A percentile compares a stretch with the other conserved stretches of the same genome.
Evolutionary conservation across 1,139 yeast genomes (phyloP).

Genomic region (Pneumocystis oryctolagi): DNA sequence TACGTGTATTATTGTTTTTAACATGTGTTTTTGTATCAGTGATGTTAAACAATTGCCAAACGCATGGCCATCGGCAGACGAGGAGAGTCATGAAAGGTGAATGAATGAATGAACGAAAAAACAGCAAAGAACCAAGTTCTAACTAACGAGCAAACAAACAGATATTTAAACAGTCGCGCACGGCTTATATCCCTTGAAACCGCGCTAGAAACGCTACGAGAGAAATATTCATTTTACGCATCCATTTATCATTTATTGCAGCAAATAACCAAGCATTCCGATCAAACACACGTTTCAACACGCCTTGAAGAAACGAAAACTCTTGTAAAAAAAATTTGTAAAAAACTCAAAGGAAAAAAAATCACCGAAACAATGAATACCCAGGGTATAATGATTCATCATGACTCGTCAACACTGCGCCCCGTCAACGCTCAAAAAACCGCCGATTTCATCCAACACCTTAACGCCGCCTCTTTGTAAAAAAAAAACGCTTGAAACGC

Average conservation of each 20-base stretch:
- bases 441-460: no score
- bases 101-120: not conserved
- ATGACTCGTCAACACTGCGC: no score
- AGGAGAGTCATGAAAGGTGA: not conserved
- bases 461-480: no score
- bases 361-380: no score
- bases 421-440: no score
- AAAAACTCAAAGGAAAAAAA: not conserved
- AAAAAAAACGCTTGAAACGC: no score
- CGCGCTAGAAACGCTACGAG: not conserved
- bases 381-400: no score
- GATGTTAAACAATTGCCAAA: not conserved
- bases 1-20: not conserved
- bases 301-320: not conserved
- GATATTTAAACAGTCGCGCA: not conserved
- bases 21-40: not conserved
- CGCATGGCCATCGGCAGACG: not conserved
- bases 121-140: not conserved
- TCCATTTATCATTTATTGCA: not conserved
- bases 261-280: not conserved
- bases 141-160: not conserved
- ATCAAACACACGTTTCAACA: not conserved
- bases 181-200: not conserved
- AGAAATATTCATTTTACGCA: not conserved
- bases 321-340: not conserved